Percentiles rank a stretch among this genome's conserved stretches.
phyloP scores from a whole-genome alignment of 768 basidiomycete species.

The Hygrocybe coccinea region DNA sequence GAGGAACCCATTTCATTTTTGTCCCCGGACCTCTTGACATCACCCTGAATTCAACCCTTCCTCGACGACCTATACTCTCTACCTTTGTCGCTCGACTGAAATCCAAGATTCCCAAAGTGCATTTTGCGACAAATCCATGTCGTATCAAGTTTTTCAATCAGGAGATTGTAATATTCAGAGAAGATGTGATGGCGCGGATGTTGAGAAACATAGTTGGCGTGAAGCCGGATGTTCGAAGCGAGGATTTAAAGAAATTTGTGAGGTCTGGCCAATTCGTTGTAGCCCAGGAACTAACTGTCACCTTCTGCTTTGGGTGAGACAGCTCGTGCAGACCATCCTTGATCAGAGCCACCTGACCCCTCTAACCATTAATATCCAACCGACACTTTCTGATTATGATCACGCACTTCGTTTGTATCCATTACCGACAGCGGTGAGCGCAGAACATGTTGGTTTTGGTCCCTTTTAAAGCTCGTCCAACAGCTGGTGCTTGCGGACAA shows the following conservation, averaged over 20 bases:
- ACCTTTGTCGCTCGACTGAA: constrained; percentile 67
- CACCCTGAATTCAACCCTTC: constrained; percentile 72
- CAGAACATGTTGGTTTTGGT: background rate
- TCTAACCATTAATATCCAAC: constrained; percentile 76
- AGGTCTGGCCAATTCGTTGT: constrained; percentile 23
- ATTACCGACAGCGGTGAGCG: constrained; percentile 80
- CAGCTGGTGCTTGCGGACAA: constrained; percentile 93
- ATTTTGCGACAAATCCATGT: constrained; percentile 88
- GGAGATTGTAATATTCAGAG: constrained; percentile 90
- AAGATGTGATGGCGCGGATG: constrained; percentile 92
- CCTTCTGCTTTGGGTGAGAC: constrained; percentile 1
- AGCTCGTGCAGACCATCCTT: constrained; percentile 95
- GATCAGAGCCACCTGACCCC: constrained; percentile 96
- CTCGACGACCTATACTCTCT: constrained; percentile 75
- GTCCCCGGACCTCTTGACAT: constrained; percentile 94
- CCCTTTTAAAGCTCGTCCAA: background rate
- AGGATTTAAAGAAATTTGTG: constrained; percentile 86
- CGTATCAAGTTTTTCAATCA: constrained; percentile 93
- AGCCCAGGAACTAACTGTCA: background rate
- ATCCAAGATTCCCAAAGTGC: constrained; percentile 69
- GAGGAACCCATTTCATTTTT: constrained; percentile 83
- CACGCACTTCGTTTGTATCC: constrained; percentile 91
- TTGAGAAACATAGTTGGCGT: constrained; percentile 86
- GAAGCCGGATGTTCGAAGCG: constrained; percentile 72
- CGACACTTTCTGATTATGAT: constrained; percentile 85